Base-by-base conservation (phyloP, 2,329 filamentous ascomycete species). In the Dendrostoma leiphaemia region DNA sequence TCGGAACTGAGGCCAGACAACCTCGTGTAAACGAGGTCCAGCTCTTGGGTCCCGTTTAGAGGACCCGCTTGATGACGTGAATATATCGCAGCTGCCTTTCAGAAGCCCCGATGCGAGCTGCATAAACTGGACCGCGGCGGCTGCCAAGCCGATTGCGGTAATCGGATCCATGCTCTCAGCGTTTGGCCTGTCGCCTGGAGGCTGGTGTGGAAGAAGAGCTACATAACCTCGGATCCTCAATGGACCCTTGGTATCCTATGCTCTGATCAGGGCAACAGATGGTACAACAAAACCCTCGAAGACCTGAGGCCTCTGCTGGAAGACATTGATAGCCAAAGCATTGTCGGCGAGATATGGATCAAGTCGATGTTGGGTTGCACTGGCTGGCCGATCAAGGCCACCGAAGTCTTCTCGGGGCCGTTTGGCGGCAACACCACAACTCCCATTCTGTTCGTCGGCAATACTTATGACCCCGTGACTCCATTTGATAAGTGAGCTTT, bases 371-470 rank as follows among this genome's bases (percentile, higher is more conserved):
- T 59, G 5, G 57, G 43, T 12, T 59, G 57, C 37, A 40, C 47
- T 24, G 57, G 54, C 23, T 57, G 57, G 57, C 43, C 57, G 2
- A 53, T 52, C 47, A 54, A 43, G 24, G 54, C 54, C 13, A 43
- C 43, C 7, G 57, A 59, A 37, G 57, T 41, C 21, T 59, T 57
- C 28, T 17, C 47, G 2, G 57, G 57, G 6, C 54, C 57, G 6
- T 59, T 59, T 31, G 44, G 24, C 19, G 54, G 57, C 41, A 45
- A 57, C 21, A 60, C 58, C 7, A 45, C 53, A 31, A 55, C 32
- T 15, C 58, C 58, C 19, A 56, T 60, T 13, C 55, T 60, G 3
- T 60, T 60, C 21, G 56, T 60, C 24, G 48, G 51, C 38, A 60
- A 60, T 21, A 60, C 58, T 15, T 51, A 60, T 23, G 58, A 60